Evolutionary conservation across 2,329 filamentous ascomycete genomes (phyloP).

Genomic region (Fusarium sp.): DNA sequence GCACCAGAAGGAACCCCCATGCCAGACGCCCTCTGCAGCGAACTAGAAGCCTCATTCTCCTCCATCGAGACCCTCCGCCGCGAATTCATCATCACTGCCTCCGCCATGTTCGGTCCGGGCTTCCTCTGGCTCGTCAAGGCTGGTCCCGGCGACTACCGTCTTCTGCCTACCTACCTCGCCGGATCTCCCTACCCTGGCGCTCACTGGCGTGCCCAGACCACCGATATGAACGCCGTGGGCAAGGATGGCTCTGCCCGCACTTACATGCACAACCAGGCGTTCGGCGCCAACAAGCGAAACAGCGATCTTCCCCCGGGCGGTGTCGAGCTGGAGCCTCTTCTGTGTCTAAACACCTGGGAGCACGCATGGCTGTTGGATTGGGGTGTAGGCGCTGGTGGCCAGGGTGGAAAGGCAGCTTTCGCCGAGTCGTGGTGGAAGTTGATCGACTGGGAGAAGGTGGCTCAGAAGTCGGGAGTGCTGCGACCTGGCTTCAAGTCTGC

Average conservation of each 20-base stretch:
- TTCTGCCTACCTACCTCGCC: conserved; percentile 90
- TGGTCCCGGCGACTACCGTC: conserved; percentile 63
- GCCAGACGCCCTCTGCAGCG: conserved; percentile 63
- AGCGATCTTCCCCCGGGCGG: conserved; percentile 69
- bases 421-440: conserved; percentile 86
- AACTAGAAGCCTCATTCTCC: conserved; percentile 78
- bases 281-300: conserved; percentile 43
- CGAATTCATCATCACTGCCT: conserved; percentile 83
- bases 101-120: conserved; percentile 94
- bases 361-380: conserved; percentile 91
- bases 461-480: conserved; percentile 49
- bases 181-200: conserved; percentile 88
- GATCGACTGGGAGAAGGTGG: conserved; percentile 86
- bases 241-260: conserved; percentile 49
- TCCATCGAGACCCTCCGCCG: conserved; percentile 83
- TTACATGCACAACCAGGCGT: conserved; percentile 54
- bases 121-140: conserved; percentile 92
- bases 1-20: conserved; percentile 60
- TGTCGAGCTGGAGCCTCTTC: conserved; percentile 75
- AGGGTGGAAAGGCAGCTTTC: conserved; percentile 79
- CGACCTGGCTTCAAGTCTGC: conserved; percentile 50
- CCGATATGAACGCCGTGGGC: conserved; percentile 76
- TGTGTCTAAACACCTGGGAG: conserved; percentile 97
- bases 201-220: conserved; percentile 77
- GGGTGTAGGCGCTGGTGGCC: conserved; percentile 64